Evolutionary conservation across 202 grass and related monocot species (phyloP).

Genomic region (Carex arenaria): DNA sequence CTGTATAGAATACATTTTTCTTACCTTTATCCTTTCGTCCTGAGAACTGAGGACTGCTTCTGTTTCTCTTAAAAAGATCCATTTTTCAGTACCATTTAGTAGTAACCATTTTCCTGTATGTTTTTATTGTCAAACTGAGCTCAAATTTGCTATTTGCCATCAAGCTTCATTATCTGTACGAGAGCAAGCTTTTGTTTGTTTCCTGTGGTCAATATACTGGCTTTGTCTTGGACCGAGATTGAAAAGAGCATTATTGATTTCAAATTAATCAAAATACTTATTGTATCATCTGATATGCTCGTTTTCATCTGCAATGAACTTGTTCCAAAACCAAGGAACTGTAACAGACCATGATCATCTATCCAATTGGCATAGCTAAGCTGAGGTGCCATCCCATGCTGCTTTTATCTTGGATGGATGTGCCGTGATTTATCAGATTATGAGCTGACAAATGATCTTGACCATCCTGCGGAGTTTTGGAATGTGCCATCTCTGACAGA

Average conservation of each 20-base stretch:
- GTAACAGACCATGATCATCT: slow-evolving; percentile 17
- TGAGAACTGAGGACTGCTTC: not conserved
- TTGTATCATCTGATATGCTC: not conserved
- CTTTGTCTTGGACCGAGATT: not conserved
- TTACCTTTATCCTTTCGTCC: not conserved
- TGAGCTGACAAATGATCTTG: slow-evolving; percentile 15
- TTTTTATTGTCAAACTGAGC: not conserved
- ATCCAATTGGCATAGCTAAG: slow-evolving; percentile 10
- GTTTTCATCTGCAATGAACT: not conserved
- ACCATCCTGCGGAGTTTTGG: not conserved
- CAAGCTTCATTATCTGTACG: not conserved
- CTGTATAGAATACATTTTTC: not conserved
- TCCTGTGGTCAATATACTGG: not conserved
- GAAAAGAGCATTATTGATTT: not conserved
- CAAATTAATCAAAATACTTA: not conserved
- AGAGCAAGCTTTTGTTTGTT: not conserved
- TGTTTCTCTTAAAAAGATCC: not conserved
- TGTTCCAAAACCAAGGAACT: not conserved
- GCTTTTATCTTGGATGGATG: not conserved
- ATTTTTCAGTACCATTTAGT: not conserved
- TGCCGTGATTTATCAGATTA: slow-evolving; percentile 23
- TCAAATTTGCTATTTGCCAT: not conserved
- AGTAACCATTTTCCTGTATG: not conserved
- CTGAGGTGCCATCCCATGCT: slow-evolving; percentile 11
- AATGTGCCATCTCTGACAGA: no score